Evolutionary conservation across 805 yeast species (phyloP), one percentile per base, ranked within the genome.

Genomic region (Hanseniaspora mollemarum): DNA sequence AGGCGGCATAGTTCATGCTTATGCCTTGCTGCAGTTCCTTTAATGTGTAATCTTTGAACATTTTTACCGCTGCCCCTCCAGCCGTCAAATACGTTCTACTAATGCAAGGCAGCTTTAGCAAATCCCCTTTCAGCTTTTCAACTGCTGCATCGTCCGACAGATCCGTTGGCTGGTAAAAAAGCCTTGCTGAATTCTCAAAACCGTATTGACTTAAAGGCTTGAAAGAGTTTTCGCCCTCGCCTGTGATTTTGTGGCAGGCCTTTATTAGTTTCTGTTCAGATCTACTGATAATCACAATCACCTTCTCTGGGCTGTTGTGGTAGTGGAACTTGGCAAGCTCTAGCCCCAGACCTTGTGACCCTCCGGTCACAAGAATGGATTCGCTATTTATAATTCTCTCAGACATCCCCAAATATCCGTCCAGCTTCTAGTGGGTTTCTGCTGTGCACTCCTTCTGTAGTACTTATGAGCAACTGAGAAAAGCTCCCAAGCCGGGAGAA

Each of bases 271-370:
- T 81, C 4, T 72, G 46, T 54, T 73, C 80, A 0, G 90, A 81
- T 56, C 98, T 71, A 1, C 96, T 87, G 12, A 88, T 82, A 18
- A 92, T 65, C 1, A 83, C 68, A 1, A 88, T 84, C 49, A 76
- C 73, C 33, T 87, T 83, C 2, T 81, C 80, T 18, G 61, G 57
- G 1, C 70, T 54, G 25, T 56, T 60, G 7, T 51, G 38, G 51
- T 72, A 76, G 42, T 81, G 67, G 51, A 74, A 71, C 38, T 69
- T 67, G 0, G 94, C 95, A 52, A 90, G 64, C 35, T 82, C 84
- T 2, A 79, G 79, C 0, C 98, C 98, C 1, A 90, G 69, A 0
- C 98, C 98, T 60, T 90, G 98, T 0, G 96, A 87, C 0, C 87
- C 97, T 3, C 98, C 98, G 0, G 95, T 77, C n/a, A 90, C 73